Base-by-base conservation (phyloP, 192 early-diverging fungal genomes). In the Rhizophagus prolifer region DNA sequence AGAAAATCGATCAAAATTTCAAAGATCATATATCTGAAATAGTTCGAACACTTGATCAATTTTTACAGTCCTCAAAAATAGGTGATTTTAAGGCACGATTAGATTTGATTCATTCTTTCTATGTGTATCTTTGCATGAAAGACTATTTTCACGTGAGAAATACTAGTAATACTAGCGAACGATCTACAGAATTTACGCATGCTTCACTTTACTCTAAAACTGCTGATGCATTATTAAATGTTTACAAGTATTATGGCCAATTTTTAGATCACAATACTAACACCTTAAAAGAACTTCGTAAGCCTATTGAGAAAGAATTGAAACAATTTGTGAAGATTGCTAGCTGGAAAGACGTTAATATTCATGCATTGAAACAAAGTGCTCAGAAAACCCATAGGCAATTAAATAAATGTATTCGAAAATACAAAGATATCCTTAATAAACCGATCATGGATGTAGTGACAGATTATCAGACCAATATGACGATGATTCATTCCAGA, bases 301-400 rank as follows among this genome's bases (percentile, higher is more conserved):
- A 93, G 75, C 90, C 94, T 1, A 91, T 99, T 44, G 85, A 89
- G 47, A 95, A 95, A 75, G 95, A 98, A 30, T 86, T 99, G 81
- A 88, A 92, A 62, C 94, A 95, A 72, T 96, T 95, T 76, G 95
- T 99, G 44, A 92, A 95, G 85, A 95, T 99, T 76, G 96, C 97
- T 6, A 93, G 88, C 60, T 99, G 96, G 95, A 97, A 96, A 81
- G 98, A 99, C 80, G 91, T 95, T 21, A 99, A 97, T 76, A 92
- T 96, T 10, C 93, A 92, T 74, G 96, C 98, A 1, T 81, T 99
- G 44, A 88, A 92, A 30, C 93, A 94, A 72, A 94, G 93, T 84
- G 95, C 98, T 0, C 91, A 90, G 54, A 91, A 94, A 83, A 95
- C 96, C 9, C 98, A 99, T 82, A 83, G 91, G 69, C 95, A 96